These are phyloP conservation scores for Aureobasidium lini DNA, from an alignment of 2,329 filamentous ascomycete species.

Conservation along the genomic window DNA sequence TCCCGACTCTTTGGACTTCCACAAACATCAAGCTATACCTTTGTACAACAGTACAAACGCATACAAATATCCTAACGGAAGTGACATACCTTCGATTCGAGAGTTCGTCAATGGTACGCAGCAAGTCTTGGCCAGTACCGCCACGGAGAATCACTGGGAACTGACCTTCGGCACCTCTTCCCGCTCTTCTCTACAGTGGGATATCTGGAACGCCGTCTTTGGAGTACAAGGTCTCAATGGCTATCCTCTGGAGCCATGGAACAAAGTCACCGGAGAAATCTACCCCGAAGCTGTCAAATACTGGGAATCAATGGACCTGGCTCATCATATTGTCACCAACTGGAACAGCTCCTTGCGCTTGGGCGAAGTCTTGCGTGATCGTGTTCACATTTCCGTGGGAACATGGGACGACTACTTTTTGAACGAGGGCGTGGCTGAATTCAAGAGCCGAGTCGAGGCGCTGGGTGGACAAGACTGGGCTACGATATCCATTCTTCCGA, in stretches of 20 bases:
- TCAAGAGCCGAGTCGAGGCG: background rate
- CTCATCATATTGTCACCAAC: background rate
- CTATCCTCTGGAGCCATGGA: background rate
- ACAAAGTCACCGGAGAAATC: background rate
- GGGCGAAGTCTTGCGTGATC: background rate
- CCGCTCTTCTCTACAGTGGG: background rate
- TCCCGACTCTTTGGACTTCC: background rate
- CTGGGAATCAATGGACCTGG: background rate
- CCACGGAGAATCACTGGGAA: background rate
- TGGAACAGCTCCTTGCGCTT: background rate
- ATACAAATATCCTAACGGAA: background rate
- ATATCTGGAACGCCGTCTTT: background rate
- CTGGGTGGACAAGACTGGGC: background rate
- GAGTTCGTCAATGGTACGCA: background rate
- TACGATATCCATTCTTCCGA: background rate
- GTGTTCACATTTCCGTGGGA: background rate
- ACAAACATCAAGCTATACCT: background rate
- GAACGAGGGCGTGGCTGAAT: background rate
- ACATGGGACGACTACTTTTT: background rate
- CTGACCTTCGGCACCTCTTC: background rate
- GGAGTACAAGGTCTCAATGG: background rate
- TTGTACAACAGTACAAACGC: background rate
- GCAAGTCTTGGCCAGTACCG: background rate
- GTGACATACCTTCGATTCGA: background rate
- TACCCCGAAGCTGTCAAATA: background rate